A percentile compares a stretch with the other conserved stretches of the same genome.
phyloP scores from a whole-genome alignment of 352 stramenopile species.

The Aphanomyces cochlioides region DNA sequence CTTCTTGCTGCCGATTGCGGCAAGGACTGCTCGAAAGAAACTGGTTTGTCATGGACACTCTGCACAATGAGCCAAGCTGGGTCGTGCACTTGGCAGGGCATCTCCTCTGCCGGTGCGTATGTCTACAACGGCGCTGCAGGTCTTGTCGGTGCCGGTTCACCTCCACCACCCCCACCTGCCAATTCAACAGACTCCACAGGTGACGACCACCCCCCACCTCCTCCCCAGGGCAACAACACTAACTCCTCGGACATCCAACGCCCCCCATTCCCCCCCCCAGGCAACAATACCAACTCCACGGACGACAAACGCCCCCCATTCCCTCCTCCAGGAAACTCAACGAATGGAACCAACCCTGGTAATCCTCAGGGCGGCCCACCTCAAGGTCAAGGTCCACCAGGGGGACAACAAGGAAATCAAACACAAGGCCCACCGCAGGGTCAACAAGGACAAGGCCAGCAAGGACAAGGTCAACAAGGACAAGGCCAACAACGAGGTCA shows the following conservation, averaged over 20 bases:
- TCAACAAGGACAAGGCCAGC: not conserved
- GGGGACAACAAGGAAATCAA: no score
- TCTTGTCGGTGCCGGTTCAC: not conserved
- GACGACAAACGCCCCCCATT: not conserved
- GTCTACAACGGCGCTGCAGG: constrained; percentile 4
- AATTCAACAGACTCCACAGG: no score
- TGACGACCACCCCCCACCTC: no score
- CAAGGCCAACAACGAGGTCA: not conserved
- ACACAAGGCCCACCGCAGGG: not conserved
- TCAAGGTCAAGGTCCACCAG: no score
- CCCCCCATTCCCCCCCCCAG: no score
- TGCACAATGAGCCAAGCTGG: constrained; percentile 7
- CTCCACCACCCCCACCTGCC: no score
- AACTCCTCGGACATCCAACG: no score
- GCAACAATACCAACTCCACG: no score
- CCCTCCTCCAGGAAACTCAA: not conserved
- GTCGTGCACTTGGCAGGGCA: constrained; percentile 4
- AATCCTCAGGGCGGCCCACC: no score
- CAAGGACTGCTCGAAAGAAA: constrained; percentile 11
- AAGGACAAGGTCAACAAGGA: not conserved
- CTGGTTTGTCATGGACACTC: not conserved
- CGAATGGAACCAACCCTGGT: constrained; percentile 5
- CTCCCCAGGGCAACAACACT: no score
- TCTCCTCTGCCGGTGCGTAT: not conserved
- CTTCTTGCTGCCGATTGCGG: constrained; percentile 5